A percentile compares a stretch with the other conserved stretches of the same genome.
phyloP scores from a whole-genome alignment of 78 protist genomes.

The Dictyostelium capitatum region DNA sequence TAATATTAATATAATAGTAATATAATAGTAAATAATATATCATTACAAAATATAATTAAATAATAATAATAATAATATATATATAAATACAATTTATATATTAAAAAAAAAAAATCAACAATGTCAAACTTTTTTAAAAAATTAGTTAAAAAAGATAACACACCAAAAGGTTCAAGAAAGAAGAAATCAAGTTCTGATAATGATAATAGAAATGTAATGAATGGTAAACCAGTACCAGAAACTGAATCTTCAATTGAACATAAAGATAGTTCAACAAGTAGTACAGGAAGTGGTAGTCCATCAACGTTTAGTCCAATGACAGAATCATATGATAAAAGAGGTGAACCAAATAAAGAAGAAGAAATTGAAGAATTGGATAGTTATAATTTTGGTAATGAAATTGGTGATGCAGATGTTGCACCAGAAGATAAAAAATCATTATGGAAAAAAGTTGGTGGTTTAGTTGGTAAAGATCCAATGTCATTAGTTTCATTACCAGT shows the following conservation, averaged over 20 bases:
- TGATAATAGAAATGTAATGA: background rate
- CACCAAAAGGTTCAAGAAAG: background rate
- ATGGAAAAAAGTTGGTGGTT: conserved; percentile 60
- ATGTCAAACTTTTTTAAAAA: conserved; percentile 39
- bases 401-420: conserved; percentile 17
- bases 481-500: conserved; percentile 76
- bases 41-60: background rate
- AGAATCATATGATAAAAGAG: background rate
- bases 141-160: conserved; percentile 2
- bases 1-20: background rate
- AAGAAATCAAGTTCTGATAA: background rate
- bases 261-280: background rate
- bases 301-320: background rate
- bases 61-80: background rate
- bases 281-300: too few relatives aligned
- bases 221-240: background rate
- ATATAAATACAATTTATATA: background rate
- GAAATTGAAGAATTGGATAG: conserved; percentile 9
- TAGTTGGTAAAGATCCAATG: conserved; percentile 79
- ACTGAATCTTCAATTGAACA: background rate
- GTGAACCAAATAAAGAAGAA: background rate
- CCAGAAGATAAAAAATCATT: conserved; percentile 67
- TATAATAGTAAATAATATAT: background rate
- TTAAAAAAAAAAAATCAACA: background rate
- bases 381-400: conserved; percentile 48